These are phyloP conservation scores for Boletus sensibilis DNA, from an alignment of 768 basidiomycete species.

Conservation along the genomic window DNA sequence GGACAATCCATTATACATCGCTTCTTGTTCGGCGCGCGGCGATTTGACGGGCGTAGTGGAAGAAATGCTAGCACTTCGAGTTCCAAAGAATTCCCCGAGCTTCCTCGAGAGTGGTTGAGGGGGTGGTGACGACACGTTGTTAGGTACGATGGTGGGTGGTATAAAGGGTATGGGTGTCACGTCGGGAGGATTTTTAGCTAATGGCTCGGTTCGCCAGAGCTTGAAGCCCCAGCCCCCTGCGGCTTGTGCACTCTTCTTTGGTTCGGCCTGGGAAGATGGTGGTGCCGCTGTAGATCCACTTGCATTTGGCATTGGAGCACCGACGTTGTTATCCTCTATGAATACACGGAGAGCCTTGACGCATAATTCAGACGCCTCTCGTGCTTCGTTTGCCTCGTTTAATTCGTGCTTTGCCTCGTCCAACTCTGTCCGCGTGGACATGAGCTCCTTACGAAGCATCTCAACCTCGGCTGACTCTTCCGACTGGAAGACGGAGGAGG, in stretches of 20 bases:
- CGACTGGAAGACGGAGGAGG: slow-evolving; percentile 34
- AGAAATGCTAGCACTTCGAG: slow-evolving; percentile 49
- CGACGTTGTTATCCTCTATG: slow-evolving; percentile 72
- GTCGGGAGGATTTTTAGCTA: slow-evolving; percentile 28
- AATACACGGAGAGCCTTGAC: slow-evolving; percentile 80
- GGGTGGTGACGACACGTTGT: slow-evolving; percentile 25
- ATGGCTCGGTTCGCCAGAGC: slow-evolving; percentile 54
- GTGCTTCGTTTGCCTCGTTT: slow-evolving; percentile 75
- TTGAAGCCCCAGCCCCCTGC: slow-evolving; percentile 66
- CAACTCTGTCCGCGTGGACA: slow-evolving; percentile 53
- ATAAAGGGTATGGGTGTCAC: slow-evolving; percentile 31
- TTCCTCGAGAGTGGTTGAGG: slow-evolving; percentile 58
- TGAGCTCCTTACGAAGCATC: slow-evolving; percentile 58
- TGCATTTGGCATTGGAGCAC: slow-evolving; percentile 28
- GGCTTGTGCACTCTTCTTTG: slow-evolving; percentile 31
- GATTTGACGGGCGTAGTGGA: slow-evolving; percentile 37
- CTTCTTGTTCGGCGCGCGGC: slow-evolving; percentile 26
- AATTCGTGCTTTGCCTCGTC: slow-evolving; percentile 67
- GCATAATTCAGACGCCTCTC: slow-evolving; percentile 84
- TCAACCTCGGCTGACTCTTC: slow-evolving; percentile 50
- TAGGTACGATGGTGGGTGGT: slow-evolving; percentile 18
- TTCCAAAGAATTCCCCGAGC: slow-evolving; percentile 68
- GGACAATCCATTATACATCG: slow-evolving; percentile 29
- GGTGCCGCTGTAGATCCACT: slow-evolving; percentile 16
- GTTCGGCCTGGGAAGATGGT: slow-evolving; percentile 30